phyloP scores from a whole-genome alignment of 2,329 filamentous ascomycete species.

The Onygena corvina region DNA sequence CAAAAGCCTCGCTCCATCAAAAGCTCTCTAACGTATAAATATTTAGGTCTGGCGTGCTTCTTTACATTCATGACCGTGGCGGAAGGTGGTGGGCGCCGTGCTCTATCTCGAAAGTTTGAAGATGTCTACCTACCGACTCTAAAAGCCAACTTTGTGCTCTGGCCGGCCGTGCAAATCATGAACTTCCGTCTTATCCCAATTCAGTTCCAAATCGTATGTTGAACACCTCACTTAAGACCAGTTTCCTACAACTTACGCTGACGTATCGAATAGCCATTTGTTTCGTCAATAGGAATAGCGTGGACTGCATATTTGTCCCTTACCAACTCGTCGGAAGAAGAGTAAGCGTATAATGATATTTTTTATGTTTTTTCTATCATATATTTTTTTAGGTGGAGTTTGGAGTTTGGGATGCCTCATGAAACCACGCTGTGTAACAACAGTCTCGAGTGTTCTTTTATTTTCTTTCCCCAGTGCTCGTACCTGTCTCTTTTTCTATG shows the following conservation, averaged over 20 bases:
- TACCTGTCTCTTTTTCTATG: not conserved
- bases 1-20: not conserved
- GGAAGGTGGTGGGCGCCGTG: slow-evolving; percentile 75
- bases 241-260: not conserved
- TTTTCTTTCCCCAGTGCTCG: too few relatives aligned
- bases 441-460: not conserved
- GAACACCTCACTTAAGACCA: not conserved
- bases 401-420: not conserved
- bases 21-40: not conserved
- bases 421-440: not conserved
- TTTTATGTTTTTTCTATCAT: not conserved
- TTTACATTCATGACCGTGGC: slow-evolving; percentile 95
- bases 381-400: not conserved
- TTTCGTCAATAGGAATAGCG: slow-evolving; percentile 81
- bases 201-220: slow-evolving; percentile 85
- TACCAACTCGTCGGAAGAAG: slow-evolving; percentile 67
- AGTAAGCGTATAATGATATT: slow-evolving; percentile 17
- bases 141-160: slow-evolving; percentile 90
- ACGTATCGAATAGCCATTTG: slow-evolving; percentile 65
- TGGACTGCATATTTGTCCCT: slow-evolving; percentile 91
- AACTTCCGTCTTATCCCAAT: slow-evolving; percentile 94
- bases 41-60: slow-evolving; percentile 62
- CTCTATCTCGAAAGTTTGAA: slow-evolving; percentile 69
- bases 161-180: slow-evolving; percentile 90
- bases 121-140: slow-evolving; percentile 90